phyloP scores from a whole-genome alignment of 768 basidiomycete genomes.

The Mycena capillaripes region DNA sequence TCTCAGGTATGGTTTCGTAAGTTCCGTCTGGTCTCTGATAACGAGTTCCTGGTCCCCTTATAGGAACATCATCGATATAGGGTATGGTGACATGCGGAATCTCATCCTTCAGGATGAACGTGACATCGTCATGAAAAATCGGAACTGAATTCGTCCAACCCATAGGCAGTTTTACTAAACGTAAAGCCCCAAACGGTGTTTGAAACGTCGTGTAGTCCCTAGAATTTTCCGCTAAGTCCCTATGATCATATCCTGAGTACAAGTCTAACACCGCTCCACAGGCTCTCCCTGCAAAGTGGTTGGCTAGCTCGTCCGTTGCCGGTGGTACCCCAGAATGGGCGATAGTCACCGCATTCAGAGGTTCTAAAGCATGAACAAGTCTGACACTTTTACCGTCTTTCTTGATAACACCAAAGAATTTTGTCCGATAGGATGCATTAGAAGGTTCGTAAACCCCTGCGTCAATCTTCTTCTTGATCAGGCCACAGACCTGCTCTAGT shows the following conservation, averaged over 20 bases:
- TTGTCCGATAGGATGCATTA: background rate
- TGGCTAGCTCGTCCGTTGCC: too few relatives aligned
- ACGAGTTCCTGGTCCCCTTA: background rate
- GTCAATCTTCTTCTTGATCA: background rate
- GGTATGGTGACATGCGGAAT: background rate
- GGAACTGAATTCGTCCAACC: background rate
- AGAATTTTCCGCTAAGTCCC: background rate
- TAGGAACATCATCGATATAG: background rate
- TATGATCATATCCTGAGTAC: too few relatives aligned
- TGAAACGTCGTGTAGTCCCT: background rate
- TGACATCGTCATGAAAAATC: background rate
- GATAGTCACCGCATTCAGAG: background rate
- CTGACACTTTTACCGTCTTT: background rate
- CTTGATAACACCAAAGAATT: background rate
- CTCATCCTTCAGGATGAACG: background rate
- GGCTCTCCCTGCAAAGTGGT: too few relatives aligned
- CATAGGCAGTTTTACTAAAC: background rate
- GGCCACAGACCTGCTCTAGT: constrained; percentile 12
- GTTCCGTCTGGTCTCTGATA: background rate
- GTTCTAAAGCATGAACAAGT: background rate
- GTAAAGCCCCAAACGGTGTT: background rate
- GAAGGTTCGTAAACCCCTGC: constrained; percentile 2
- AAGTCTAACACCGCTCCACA: too few relatives aligned
- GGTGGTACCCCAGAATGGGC: too few relatives aligned
- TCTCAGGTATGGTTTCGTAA: background rate